phyloP scores from a whole-genome alignment of 2,329 filamentous ascomycete species.

The Fusarium sp. region DNA sequence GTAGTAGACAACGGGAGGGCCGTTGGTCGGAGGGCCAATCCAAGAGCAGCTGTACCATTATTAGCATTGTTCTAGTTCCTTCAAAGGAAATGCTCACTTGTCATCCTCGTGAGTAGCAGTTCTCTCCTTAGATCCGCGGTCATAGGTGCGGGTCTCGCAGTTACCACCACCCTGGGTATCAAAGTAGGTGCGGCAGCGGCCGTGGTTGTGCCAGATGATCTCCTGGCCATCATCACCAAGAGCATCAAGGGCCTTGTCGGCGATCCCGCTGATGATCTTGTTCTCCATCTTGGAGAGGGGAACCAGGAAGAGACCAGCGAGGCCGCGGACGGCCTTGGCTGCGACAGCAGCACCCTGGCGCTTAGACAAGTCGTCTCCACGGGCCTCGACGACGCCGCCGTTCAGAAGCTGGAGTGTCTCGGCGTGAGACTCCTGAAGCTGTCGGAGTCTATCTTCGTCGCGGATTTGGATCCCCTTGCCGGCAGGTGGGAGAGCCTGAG shows the following conservation, averaged over 20 bases:
- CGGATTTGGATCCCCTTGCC: neutral
- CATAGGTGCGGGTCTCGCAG: constrained; percentile 11
- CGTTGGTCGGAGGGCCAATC: constrained; percentile 1
- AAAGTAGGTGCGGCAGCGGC: constrained; percentile 6
- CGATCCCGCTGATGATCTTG: neutral
- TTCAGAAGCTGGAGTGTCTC: neutral
- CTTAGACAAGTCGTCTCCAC: neutral
- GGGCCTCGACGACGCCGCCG: neutral
- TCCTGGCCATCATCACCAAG: neutral
- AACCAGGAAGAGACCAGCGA: constrained; percentile 2
- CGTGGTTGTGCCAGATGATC: constrained; percentile 11
- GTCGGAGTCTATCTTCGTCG: neutral
- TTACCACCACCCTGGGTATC: constrained; percentile 9
- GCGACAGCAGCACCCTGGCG: neutral
- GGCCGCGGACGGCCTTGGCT: neutral
- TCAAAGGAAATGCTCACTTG: neutral
- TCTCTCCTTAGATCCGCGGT: neutral
- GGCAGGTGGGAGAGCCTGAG: neutral
- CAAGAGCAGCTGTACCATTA: neutral
- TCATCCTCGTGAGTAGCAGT: constrained; percentile 4
- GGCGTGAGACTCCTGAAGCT: neutral
- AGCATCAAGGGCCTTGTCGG: neutral
- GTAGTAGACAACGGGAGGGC: constrained; percentile 5
- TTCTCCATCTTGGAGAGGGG: neutral
- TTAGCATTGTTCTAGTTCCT: neutral